A percentile compares a stretch with the other conserved stretches of the same genome.
These are phyloP conservation scores for Rutidosis leptorrhynchoides DNA, from an alignment of 129 eudicot species.

Conservation along the genomic window DNA sequence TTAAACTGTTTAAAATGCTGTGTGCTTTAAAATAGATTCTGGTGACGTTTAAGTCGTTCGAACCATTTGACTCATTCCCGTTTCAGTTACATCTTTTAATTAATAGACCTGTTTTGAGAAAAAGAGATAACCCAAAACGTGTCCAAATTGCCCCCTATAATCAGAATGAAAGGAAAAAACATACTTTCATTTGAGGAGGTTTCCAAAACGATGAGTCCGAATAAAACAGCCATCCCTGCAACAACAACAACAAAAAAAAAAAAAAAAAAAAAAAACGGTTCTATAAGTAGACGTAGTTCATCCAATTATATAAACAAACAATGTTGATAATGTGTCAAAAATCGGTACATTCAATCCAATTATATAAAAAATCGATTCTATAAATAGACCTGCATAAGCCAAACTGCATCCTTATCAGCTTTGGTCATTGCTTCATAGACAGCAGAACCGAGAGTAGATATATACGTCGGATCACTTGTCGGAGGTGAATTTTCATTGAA, in stretches of 20 bases:
- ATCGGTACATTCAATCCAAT: neutral
- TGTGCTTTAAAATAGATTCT: neutral
- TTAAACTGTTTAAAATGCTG: neutral
- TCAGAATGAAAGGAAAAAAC: conserved; percentile 1
- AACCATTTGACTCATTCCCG: neutral
- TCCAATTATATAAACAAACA: neutral
- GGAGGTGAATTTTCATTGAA: conserved; percentile 95
- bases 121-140: neutral
- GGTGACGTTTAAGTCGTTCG: neutral
- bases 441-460: conserved; percentile 92
- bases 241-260: no score
- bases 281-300: neutral
- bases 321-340: neutral
- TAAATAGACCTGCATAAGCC: conserved; percentile 96
- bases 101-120: neutral
- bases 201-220: conserved; percentile 91
- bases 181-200: conserved; percentile 96
- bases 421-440: conserved; percentile 85
- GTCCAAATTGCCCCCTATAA: neutral
- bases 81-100: neutral
- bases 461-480: conserved; percentile 82
- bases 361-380: no score
- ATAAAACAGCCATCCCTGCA: conserved; percentile 95
- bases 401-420: conserved; percentile 85
- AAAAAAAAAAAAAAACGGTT: no score